phyloP scores from a whole-genome alignment of 257 asterid species.

The Linderniella brevidens region DNA sequence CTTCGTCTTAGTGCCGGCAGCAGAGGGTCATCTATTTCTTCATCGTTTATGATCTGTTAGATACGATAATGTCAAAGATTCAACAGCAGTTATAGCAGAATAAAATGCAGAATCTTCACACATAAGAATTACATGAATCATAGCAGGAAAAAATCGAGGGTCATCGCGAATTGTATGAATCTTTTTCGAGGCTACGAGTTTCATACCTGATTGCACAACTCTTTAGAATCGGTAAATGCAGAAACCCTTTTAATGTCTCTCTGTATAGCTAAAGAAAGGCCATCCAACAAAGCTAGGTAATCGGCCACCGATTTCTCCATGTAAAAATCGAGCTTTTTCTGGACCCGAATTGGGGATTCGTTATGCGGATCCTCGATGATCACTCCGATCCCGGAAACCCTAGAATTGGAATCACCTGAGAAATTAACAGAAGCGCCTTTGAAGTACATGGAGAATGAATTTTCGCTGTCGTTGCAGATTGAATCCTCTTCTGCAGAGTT shows the following conservation, averaged over 20 bases:
- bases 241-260: slow-evolving; percentile 27
- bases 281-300: slow-evolving; percentile 90
- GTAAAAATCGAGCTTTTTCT: slow-evolving; percentile 79
- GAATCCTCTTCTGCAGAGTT: slow-evolving; percentile 13
- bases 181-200: slow-evolving; percentile 2
- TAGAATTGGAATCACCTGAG: slow-evolving; percentile 52
- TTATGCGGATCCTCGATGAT: slow-evolving; percentile 35
- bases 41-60: neutral
- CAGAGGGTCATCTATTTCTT: slow-evolving; percentile 48
- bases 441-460: slow-evolving; percentile 43
- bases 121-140: neutral
- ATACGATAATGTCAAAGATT: neutral
- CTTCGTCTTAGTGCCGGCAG: slow-evolving; percentile 50
- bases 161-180: too few relatives aligned
- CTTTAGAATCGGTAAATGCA: slow-evolving; percentile 61
- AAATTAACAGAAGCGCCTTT: slow-evolving; percentile 61
- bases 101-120: neutral
- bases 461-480: slow-evolving; percentile 24
- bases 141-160: too few relatives aligned
- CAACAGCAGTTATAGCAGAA: neutral
- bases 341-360: slow-evolving; percentile 41
- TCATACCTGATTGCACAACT: slow-evolving; percentile 64
- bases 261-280: slow-evolving; percentile 50
- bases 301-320: slow-evolving; percentile 67
- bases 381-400: slow-evolving; percentile 86